These are phyloP conservation scores for Caryopteris hybrid DNA, from an alignment of 305 asterid genomes.

Conservation along the genomic window DNA sequence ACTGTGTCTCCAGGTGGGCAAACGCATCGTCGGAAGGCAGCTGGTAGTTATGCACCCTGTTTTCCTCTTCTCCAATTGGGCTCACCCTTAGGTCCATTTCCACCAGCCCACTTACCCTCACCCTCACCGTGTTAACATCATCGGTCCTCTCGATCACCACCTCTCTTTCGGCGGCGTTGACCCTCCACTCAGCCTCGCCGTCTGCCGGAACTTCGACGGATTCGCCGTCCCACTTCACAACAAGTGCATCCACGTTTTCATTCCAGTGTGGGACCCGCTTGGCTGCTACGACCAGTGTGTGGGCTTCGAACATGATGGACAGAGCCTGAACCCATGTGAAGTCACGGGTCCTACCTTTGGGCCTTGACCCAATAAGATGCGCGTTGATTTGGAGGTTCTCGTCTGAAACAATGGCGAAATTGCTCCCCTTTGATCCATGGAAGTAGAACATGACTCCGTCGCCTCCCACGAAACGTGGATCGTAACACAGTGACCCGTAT, in stretches of 20 bases:
- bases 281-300: constrained; percentile 52
- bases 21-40: constrained; percentile 43
- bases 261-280: constrained; percentile 46
- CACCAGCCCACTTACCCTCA: constrained; percentile 29
- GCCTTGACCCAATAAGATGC: constrained; percentile 61
- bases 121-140: constrained; percentile 45
- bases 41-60: constrained; percentile 50
- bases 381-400: constrained; percentile 64
- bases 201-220: constrained; percentile 36
- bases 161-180: constrained; percentile 24
- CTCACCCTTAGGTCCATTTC: constrained; percentile 44
- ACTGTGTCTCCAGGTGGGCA: constrained; percentile 63
- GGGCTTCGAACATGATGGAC: constrained; percentile 49
- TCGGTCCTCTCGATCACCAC: constrained; percentile 58
- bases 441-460: constrained; percentile 78
- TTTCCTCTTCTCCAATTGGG: constrained; percentile 46
- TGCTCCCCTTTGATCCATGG: constrained; percentile 56
- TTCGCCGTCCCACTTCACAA: constrained; percentile 43
- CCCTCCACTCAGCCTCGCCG: constrained; percentile 55
- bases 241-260: constrained; percentile 34
- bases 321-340: constrained; percentile 74
- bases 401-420: constrained; percentile 58
- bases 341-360: constrained; percentile 58
- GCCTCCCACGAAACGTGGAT: constrained; percentile 74
- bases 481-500: constrained; percentile 57